These are phyloP conservation scores for Leccinum pellstonianum DNA, from an alignment of 768 basidiomycete species.

Conservation along the genomic window DNA sequence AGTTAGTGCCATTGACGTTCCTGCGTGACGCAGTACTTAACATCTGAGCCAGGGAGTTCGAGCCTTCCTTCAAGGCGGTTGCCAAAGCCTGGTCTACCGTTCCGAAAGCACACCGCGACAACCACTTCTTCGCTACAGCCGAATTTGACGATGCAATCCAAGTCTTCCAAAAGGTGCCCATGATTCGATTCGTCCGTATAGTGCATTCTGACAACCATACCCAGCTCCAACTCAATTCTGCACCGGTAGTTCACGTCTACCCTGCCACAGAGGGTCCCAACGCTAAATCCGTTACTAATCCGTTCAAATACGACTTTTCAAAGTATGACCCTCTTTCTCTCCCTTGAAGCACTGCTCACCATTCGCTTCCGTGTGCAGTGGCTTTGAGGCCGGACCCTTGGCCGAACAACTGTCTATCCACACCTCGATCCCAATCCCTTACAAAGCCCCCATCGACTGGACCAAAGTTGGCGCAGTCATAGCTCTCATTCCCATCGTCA, in stretches of 20 bases:
- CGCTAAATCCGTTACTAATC: slow-evolving; percentile 49
- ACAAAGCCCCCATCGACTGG: slow-evolving; percentile 77
- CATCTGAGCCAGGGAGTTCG: slow-evolving; percentile 61
- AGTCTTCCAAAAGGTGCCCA: slow-evolving; percentile 77
- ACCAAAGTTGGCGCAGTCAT: slow-evolving; percentile 49
- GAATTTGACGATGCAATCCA: slow-evolving; percentile 80
- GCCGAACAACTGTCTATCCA: slow-evolving; percentile 71
- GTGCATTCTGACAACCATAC: slow-evolving; percentile 12
- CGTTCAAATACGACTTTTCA: slow-evolving; percentile 75
- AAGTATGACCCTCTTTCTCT: slow-evolving; percentile 44
- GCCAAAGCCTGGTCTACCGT: slow-evolving; percentile 79
- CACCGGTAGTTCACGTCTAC: slow-evolving; percentile 80
- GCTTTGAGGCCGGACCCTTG: slow-evolving; percentile 77
- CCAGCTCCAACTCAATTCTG: slow-evolving; percentile 79
- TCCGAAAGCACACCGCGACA: slow-evolving; percentile 58
- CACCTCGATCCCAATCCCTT: slow-evolving; percentile 81
- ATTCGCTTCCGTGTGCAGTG: slow-evolving; percentile 46
- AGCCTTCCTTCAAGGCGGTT: slow-evolving; percentile 78
- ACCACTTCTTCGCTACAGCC: slow-evolving; percentile 89
- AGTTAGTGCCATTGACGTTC: slow-evolving; percentile 47
- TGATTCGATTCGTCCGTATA: not conserved
- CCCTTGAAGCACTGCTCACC: not conserved
- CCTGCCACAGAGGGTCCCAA: slow-evolving; percentile 69
- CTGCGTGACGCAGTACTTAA: not conserved
- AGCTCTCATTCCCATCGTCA: slow-evolving; percentile 45